Conservation (phyloP, 306 rosid genomes). For the Corylus heterophylla region DNA sequence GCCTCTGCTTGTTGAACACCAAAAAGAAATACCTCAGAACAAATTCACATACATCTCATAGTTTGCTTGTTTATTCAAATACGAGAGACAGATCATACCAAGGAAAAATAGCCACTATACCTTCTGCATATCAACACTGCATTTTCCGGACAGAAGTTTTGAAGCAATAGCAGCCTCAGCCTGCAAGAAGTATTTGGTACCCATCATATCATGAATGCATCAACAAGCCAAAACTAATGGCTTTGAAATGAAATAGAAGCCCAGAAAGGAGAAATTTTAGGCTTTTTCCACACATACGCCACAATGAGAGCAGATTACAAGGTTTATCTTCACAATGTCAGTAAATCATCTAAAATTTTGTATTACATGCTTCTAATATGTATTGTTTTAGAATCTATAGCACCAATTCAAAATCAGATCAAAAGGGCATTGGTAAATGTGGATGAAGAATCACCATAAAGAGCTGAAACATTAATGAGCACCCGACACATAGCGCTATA, state of each 20-base stretch:
- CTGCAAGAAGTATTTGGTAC: constrained; percentile 45
- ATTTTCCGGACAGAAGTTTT: constrained; percentile 57
- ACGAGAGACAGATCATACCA: constrained; percentile 15
- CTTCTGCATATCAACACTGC: constrained; percentile 66
- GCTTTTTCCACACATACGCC: constrained; percentile 7
- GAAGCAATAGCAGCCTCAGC: constrained; percentile 71
- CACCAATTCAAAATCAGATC: neutral
- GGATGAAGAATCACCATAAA: neutral
- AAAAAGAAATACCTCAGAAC: constrained; percentile 35
- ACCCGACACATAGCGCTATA: neutral
- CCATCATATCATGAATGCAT: constrained; percentile 20
- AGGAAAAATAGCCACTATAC: constrained; percentile 47
- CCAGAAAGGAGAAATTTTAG: neutral
- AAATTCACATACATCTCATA: constrained; percentile 9
- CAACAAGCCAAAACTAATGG: constrained; percentile 14
- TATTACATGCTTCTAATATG: neutral
- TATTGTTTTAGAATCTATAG: neutral
- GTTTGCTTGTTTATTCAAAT: neutral
- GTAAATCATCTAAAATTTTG: neutral
- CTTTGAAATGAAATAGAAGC: neutral
- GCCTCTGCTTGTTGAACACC: constrained; percentile 62
- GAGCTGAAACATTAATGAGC: neutral
- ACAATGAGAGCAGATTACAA: constrained; percentile 1
- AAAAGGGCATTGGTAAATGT: neutral
- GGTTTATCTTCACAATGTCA: neutral